Evolutionary conservation across 345 rosid species (phyloP).

Genomic region (Cochlearia excelsa): DNA sequence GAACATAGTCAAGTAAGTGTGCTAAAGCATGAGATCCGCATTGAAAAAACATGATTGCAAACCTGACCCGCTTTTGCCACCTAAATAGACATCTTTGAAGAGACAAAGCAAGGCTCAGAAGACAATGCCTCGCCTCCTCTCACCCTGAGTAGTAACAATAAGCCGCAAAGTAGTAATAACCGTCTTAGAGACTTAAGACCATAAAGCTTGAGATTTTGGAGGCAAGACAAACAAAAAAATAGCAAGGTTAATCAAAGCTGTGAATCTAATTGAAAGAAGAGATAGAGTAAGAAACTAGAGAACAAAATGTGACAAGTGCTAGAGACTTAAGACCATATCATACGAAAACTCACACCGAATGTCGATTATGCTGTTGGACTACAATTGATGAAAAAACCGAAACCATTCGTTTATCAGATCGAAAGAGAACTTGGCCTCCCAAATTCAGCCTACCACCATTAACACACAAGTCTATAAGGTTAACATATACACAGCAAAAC

Average conservation of each 20-base stretch:
- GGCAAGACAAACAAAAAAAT: not conserved
- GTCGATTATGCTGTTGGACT: slow-evolving; percentile 83
- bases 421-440: slow-evolving; percentile 70
- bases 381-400: slow-evolving; percentile 63
- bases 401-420: slow-evolving; percentile 82
- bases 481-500: not conserved
- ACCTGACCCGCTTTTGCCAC: slow-evolving; percentile 94
- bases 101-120: slow-evolving; percentile 63
- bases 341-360: slow-evolving; percentile 55
- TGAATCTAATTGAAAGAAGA: not conserved
- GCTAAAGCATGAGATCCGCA: too few relatives aligned
- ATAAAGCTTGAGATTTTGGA: slow-evolving; percentile 4
- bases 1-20: slow-evolving; percentile 13
- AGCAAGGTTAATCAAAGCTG: not conserved
- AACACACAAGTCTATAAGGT: not conserved
- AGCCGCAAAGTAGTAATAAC: too few relatives aligned
- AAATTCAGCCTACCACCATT: slow-evolving; percentile 65
- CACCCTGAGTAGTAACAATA: slow-evolving; percentile 47
- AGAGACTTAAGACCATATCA: too few relatives aligned
- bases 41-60: slow-evolving; percentile 14
- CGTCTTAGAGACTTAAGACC: too few relatives aligned
- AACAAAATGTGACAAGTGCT: not conserved
- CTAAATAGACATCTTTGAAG: slow-evolving; percentile 74
- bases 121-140: slow-evolving; percentile 93
- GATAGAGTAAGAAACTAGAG: not conserved